Evolutionary conservation across 805 yeast genomes (phyloP), one percentile per base, ranked within the genome.

Genomic region (Teunomyces pallodes): DNA sequence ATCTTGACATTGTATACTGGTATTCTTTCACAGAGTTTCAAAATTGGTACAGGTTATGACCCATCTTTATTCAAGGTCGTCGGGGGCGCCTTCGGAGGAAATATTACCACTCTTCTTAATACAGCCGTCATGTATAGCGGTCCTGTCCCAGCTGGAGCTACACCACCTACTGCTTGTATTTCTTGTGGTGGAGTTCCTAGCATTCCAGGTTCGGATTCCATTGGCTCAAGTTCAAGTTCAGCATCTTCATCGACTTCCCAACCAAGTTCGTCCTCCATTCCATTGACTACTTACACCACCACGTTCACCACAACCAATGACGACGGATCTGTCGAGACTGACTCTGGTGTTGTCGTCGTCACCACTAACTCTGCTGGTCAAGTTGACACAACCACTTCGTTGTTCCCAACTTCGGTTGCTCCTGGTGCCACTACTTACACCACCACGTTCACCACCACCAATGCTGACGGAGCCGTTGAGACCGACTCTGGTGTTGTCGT

Each of bases 1-100:
- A 33, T 46, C 9, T 43, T 49, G 16, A 46, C 53, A 5, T 45
- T 50, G 33, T 14, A 29, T 17, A 29, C 46, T 4, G 48, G 42
- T 1, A 7, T 33, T 7, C 16, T 29, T 16, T 8, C 14, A 4
- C 42, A 45, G 10, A n/a, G 38, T 1, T 61, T 56, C 48, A 31
- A 53, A 26, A 58, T 61, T 51, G 66, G 66, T 51, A 39, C 56
- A 26, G 65, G 64, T 30, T 62, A 62, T 42, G 56, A 55, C 33
- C 6, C 41, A 4, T 4, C 9, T 20, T 26, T 28, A 9, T 35
- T 46, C 17, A 4, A 28, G 14, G 36, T 36, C 10, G 48, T 47
- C 12, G 38, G 43, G 9, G 36, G 45, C 9, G 1, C 12, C 31
- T 40, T 10, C 13, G 48, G 33, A 12, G 42, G 31, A 28, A 36